These are phyloP conservation scores for Gymnopilus junonius DNA, from an alignment of 768 basidiomycete genomes.

Conservation along the genomic window DNA sequence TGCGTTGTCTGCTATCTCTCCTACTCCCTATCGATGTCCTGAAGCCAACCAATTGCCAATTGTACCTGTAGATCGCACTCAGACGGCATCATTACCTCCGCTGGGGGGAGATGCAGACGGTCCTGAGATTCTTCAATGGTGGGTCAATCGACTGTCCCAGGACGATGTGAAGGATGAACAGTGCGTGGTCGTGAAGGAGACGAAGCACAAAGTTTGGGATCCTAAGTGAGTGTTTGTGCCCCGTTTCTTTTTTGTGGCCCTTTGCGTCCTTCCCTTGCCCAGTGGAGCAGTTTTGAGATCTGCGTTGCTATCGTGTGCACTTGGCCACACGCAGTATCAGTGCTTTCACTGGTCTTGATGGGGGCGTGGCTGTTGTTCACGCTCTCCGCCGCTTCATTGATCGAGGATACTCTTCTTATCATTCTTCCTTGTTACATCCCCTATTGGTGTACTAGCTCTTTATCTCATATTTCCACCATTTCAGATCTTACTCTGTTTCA, in stretches of 20 bases:
- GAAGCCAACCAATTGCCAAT: not conserved
- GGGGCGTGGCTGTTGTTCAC: too few relatives aligned
- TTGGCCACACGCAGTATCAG: too few relatives aligned
- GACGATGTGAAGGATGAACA: constrained; percentile 28
- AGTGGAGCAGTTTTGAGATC: too few relatives aligned
- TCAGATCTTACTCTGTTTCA: not conserved
- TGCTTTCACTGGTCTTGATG: too few relatives aligned
- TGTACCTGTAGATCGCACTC: not conserved
- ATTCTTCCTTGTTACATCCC: not conserved
- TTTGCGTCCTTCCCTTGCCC: too few relatives aligned
- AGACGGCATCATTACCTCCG: too few relatives aligned
- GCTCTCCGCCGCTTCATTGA: not conserved
- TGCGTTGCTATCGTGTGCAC: too few relatives aligned
- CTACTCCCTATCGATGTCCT: too few relatives aligned
- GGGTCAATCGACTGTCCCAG: constrained; percentile 43
- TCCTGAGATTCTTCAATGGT: constrained; percentile 50
- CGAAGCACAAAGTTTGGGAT: constrained; percentile 52
- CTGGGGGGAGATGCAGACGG: constrained; percentile 44
- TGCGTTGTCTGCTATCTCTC: not conserved
- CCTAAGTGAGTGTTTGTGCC: constrained; percentile 41
- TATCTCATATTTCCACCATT: not conserved
- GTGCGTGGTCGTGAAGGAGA: constrained; percentile 43
- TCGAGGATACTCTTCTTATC: not conserved
- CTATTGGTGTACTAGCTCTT: too few relatives aligned
- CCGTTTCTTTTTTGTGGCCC: too few relatives aligned